Percentiles rank a stretch among this genome's conserved stretches.
Evolutionary conservation across 306 rosid genomes (phyloP).

Genomic region (Gastrolobium villosum): DNA sequence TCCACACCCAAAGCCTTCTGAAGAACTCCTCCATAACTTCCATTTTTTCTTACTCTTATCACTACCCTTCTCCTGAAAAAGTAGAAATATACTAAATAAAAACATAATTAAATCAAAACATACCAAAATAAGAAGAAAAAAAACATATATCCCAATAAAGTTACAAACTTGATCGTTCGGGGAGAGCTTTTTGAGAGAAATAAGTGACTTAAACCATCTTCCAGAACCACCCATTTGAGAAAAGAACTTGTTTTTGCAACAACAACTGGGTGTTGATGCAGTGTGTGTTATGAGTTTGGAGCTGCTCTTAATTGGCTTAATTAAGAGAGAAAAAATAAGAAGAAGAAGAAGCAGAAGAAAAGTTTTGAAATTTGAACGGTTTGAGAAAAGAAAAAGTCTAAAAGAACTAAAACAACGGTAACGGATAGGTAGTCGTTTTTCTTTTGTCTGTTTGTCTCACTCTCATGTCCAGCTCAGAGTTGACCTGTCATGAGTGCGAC

Average conservation of each 20-base stretch:
- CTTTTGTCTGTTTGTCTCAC: not conserved
- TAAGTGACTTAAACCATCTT: conserved; percentile 83
- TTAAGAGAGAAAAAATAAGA: conserved; percentile 42
- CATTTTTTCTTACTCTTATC: conserved; percentile 81
- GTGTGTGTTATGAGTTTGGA: conserved; percentile 1
- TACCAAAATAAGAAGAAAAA: not conserved
- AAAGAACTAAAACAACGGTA: conserved; percentile 39
- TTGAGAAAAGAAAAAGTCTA: conserved; percentile 18
- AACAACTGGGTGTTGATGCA: not conserved
- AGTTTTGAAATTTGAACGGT: conserved; percentile 68
- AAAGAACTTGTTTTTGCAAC: conserved; percentile 11
- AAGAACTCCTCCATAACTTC: conserved; percentile 82
- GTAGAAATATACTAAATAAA: not conserved
- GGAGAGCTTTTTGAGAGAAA: conserved; percentile 62
- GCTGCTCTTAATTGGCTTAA: conserved; percentile 41
- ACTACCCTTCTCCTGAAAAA: conserved; percentile 61
- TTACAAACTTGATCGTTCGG: conserved; percentile 60
- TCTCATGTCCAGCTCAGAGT: conserved; percentile 32
- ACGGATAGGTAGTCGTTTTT: conserved; percentile 56
- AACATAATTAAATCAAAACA: conserved; percentile 20
- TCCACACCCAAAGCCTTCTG: conserved; percentile 69
- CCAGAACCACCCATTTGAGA: conserved; percentile 82
- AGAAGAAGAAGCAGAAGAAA: conserved; percentile 13
- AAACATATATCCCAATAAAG: not conserved
- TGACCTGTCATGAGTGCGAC: conserved; percentile 32